Conservation (phyloP, 176 grass and related monocot genomes). For the Cenchrus fungigraminus region DNA sequence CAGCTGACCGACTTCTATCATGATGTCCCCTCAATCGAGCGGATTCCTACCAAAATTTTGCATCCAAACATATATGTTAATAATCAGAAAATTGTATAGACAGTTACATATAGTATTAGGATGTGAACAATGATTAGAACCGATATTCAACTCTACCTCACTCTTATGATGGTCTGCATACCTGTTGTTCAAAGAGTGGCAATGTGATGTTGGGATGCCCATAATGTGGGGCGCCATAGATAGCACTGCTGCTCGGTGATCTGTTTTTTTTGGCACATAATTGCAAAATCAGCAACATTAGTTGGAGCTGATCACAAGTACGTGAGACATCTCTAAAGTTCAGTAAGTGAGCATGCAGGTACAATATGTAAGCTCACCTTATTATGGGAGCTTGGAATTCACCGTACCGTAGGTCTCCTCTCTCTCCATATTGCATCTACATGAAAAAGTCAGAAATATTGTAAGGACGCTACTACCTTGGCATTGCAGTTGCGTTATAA, state of each 20-base stretch:
- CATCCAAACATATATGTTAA: background rate
- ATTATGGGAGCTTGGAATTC: slow-evolving; percentile 55
- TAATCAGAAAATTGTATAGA: slow-evolving; percentile 31
- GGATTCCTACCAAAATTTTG: slow-evolving; percentile 44
- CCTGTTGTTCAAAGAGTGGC: slow-evolving; percentile 58
- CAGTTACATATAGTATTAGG: background rate
- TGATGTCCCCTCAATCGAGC: slow-evolving; percentile 44
- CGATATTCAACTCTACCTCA: background rate
- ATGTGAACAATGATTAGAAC: slow-evolving; percentile 11
- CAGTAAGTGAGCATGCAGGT: background rate
- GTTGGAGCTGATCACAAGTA: slow-evolving; percentile 17
- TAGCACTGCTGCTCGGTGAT: slow-evolving; percentile 49
- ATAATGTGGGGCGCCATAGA: slow-evolving; percentile 45
- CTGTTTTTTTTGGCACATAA: slow-evolving; percentile 30
- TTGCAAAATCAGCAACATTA: slow-evolving; percentile 25
- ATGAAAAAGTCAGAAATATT: slow-evolving; percentile 19
- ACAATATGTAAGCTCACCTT: slow-evolving; percentile 11
- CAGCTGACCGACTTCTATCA: slow-evolving; percentile 59
- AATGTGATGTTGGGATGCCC: slow-evolving; percentile 47
- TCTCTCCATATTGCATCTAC: slow-evolving; percentile 55
- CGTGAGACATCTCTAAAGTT: slow-evolving; percentile 5
- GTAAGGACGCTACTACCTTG: slow-evolving; percentile 17
- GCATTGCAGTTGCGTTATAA: background rate
- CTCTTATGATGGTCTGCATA: slow-evolving; percentile 16
- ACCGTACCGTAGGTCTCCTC: slow-evolving; percentile 45